Conservation (phyloP, 2,329 filamentous ascomycete species). For the Xylariaceae sp. region DNA sequence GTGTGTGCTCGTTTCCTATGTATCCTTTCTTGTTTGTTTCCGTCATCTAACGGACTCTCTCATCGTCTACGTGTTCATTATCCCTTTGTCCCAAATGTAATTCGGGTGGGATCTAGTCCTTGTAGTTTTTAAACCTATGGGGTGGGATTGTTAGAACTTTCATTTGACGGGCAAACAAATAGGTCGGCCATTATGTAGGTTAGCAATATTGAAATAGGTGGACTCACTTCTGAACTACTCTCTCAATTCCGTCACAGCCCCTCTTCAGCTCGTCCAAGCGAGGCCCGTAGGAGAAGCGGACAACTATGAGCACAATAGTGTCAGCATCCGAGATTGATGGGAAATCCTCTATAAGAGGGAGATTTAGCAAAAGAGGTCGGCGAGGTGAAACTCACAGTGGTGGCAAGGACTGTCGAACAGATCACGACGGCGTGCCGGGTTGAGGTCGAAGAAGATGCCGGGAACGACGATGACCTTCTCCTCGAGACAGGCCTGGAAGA, state of each 20-base stretch:
- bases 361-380: no score
- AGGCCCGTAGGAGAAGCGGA: constrained; percentile 84
- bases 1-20: not conserved
- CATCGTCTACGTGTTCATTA: no score
- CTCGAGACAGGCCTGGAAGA: constrained; percentile 91
- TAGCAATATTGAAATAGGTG: not conserved
- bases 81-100: no score
- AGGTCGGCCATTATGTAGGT: not conserved
- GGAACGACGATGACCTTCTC: constrained; percentile 97
- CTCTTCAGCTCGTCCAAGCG: constrained; percentile 79
- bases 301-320: constrained; percentile 51
- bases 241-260: constrained; percentile 85
- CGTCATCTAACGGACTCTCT: no score
- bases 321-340: constrained; percentile 2
- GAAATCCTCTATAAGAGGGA: not conserved
- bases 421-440: constrained; percentile 87
- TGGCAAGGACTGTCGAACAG: constrained; percentile 95
- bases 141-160: constrained; percentile 15
- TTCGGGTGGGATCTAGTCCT: constrained; percentile 5
- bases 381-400: constrained; percentile 59
- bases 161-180: not conserved
- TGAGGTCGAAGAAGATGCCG: constrained; percentile 97
- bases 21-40: not conserved
- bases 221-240: constrained; percentile 74
- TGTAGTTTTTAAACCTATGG: constrained; percentile 39